Evolutionary conservation across 345 rosid species (phyloP).

Genomic region (Xanthoceras sorbifolium): DNA sequence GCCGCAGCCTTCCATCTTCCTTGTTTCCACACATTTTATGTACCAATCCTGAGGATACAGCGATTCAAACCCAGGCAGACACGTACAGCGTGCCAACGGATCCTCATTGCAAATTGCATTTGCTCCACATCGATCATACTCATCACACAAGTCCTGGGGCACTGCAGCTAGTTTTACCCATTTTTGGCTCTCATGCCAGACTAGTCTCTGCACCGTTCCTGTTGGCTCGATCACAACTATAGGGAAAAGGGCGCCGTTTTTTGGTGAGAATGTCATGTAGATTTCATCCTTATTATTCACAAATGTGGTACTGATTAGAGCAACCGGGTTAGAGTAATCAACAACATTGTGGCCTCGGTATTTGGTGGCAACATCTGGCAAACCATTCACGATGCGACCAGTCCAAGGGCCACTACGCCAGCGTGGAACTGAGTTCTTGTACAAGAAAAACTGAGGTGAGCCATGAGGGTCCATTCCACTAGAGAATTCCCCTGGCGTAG

Average conservation of each 20-base stretch:
- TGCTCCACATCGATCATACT: constrained; percentile 21
- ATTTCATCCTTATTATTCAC: neutral
- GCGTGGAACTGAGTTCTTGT: neutral
- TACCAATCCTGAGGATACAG: neutral
- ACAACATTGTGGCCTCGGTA: neutral
- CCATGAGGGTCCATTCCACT: neutral
- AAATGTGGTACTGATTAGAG: neutral
- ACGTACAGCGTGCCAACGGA: neutral
- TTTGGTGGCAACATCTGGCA: neutral
- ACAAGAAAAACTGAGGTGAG: neutral
- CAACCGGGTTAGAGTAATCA: neutral
- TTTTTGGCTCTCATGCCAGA: constrained; percentile 7
- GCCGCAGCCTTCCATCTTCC: neutral
- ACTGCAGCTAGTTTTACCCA: constrained; percentile 10
- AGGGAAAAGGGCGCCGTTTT: neutral
- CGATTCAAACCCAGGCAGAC: constrained; percentile 21
- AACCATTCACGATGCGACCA: neutral
- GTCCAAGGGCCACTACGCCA: constrained; percentile 24
- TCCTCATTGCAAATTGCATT: constrained; percentile 12
- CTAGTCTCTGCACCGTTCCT: neutral
- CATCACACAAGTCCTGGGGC: constrained; percentile 29
- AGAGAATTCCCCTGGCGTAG: constrained; percentile 15
- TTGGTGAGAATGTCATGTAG: neutral
- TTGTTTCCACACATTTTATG: neutral
- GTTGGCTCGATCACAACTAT: neutral